Percentiles rank a stretch among this genome's conserved stretches.
phyloP scores from a whole-genome alignment of 2,329 filamentous ascomycete genomes.

The Hawksworthiomyces lignivorus region DNA sequence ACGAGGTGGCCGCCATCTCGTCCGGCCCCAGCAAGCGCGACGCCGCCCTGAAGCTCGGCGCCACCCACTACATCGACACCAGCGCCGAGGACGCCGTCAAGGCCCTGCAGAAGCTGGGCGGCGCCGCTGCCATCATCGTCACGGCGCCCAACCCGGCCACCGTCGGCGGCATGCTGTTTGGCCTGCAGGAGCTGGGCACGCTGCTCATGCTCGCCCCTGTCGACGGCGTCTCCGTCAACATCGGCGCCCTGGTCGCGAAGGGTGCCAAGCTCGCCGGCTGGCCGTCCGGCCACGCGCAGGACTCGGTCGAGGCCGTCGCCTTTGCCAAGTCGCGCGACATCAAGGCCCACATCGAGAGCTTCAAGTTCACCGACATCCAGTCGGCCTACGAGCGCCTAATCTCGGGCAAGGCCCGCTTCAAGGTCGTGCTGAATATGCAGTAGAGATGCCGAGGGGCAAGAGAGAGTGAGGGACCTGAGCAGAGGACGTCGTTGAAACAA shows the following conservation, averaged over 20 bases:
- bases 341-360: slow-evolving; percentile 59
- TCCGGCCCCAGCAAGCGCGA: slow-evolving; percentile 59
- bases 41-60: slow-evolving; percentile 57
- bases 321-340: slow-evolving; percentile 57
- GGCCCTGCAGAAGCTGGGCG: slow-evolving; percentile 41
- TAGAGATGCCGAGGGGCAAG: too few relatives aligned
- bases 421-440: slow-evolving; percentile 15
- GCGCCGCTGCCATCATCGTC: slow-evolving; percentile 52
- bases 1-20: slow-evolving; percentile 57
- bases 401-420: slow-evolving; percentile 14
- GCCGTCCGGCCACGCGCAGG: slow-evolving; percentile 54
- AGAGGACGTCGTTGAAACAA: too few relatives aligned
- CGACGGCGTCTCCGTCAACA: slow-evolving; percentile 37
- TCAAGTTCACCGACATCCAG: slow-evolving; percentile 44
- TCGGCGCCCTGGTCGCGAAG: slow-evolving; percentile 32
- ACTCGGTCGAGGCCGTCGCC: slow-evolving; percentile 57
- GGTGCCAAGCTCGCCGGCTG: slow-evolving; percentile 57
- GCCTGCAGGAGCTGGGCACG: slow-evolving; percentile 47
- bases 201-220: slow-evolving; percentile 51
- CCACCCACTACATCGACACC: slow-evolving; percentile 52
- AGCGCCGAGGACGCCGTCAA: slow-evolving; percentile 42
- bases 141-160: slow-evolving; percentile 54
- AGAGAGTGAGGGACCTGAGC: too few relatives aligned
- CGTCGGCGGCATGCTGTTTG: slow-evolving; percentile 45
- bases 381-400: slow-evolving; percentile 29